These are phyloP conservation scores for Fagus crenata DNA, from an alignment of 306 rosid genomes.

Conservation along the genomic window DNA sequence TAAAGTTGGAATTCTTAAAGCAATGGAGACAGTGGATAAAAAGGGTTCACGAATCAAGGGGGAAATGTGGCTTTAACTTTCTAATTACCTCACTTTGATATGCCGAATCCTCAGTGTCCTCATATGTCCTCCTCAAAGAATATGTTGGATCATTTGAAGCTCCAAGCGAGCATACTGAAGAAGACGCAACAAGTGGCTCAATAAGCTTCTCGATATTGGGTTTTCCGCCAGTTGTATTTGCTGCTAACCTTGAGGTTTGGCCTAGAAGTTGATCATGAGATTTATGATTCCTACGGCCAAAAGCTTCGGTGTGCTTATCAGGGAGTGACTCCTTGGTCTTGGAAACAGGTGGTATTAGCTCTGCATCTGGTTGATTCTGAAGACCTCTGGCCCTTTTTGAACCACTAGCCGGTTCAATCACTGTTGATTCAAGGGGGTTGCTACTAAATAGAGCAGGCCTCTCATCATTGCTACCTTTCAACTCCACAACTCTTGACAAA, in stretches of 20 bases:
- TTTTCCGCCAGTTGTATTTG: conserved; percentile 22
- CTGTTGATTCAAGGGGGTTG: background rate
- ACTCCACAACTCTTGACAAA: conserved; percentile 17
- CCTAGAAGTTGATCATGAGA: background rate
- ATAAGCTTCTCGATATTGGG: background rate
- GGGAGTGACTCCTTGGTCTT: conserved; percentile 21
- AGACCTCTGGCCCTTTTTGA: conserved; percentile 16
- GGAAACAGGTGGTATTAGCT: conserved; percentile 11
- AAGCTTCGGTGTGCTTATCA: conserved; percentile 35
- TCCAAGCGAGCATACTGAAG: conserved; percentile 49
- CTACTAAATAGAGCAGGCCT: background rate
- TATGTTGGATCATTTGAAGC: conserved; percentile 44
- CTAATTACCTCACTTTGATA: conserved; percentile 44
- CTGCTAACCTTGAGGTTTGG: conserved; percentile 23
- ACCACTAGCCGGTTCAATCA: conserved; percentile 26
- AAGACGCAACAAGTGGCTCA: conserved; percentile 24
- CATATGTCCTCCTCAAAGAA: conserved; percentile 20
- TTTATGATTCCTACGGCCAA: conserved; percentile 10
- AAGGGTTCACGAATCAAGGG: background rate
- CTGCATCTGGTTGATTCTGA: conserved; percentile 26
- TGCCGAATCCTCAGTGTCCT: conserved; percentile 38
- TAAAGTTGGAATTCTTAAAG: conserved; percentile 18
- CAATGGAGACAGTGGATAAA: background rate
- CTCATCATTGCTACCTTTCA: conserved; percentile 10
- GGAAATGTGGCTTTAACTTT: conserved; percentile 6